phyloP scores from a whole-genome alignment of 176 grass and related monocot genomes.

The Melocanna baccifera region DNA sequence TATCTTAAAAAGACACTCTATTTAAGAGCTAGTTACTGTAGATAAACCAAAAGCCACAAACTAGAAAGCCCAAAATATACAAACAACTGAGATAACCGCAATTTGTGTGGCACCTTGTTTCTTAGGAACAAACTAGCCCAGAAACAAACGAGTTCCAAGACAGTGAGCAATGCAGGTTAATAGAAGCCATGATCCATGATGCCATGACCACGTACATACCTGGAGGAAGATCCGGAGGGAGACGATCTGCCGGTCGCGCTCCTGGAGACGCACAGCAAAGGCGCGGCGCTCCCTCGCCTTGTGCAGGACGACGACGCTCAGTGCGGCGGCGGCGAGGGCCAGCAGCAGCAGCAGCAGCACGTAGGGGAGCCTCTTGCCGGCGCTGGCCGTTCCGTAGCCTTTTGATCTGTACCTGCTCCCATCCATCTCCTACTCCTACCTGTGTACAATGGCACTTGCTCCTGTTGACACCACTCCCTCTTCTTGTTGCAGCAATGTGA shows the following conservation, averaged over 20 bases:
- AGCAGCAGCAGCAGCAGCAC: conserved; percentile 63
- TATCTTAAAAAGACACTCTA: no score
- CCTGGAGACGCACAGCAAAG: conserved; percentile 47
- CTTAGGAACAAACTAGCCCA: background rate
- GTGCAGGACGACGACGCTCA: conserved; percentile 61
- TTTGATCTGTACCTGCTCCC: conserved; percentile 52
- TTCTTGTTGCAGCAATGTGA: background rate
- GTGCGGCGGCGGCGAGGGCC: conserved; percentile 36
- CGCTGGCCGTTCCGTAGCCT: conserved; percentile 1
- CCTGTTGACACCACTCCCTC: background rate
- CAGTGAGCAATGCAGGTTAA: background rate
- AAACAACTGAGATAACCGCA: background rate
- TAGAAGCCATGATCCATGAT: background rate
- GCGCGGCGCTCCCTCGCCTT: conserved; percentile 69
- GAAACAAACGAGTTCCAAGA: background rate
- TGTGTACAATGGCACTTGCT: background rate
- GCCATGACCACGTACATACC: conserved; percentile 46
- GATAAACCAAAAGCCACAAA: no score
- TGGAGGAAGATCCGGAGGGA: conserved; percentile 57
- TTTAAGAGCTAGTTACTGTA: no score
- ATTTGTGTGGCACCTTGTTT: background rate
- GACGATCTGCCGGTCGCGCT: conserved; percentile 60
- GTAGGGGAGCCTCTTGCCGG: conserved; percentile 44
- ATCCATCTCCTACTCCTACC: conserved; percentile 29
- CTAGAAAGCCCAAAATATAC: no score